These are phyloP conservation scores for Cladochytrium replicatum DNA, from an alignment of 192 early-diverging fungal genomes.

Conservation along the genomic window DNA sequence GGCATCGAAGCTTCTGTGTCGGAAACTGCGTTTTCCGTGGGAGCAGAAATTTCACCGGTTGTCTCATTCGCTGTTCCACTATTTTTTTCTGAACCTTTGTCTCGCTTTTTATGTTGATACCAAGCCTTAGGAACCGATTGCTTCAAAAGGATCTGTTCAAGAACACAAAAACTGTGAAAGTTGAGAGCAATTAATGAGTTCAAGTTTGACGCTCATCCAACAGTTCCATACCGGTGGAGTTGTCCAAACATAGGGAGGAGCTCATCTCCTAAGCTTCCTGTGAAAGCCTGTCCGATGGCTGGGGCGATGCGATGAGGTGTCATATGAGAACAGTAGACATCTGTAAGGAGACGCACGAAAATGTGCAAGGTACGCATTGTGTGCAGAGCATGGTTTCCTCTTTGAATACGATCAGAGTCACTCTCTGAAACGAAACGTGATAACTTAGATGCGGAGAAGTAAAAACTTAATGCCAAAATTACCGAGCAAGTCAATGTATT, in stretches of 20 bases:
- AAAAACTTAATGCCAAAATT: constrained; percentile 13
- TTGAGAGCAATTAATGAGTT: background rate
- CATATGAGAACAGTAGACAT: constrained; percentile 56
- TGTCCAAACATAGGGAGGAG: constrained; percentile 44
- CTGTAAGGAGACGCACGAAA: constrained; percentile 51
- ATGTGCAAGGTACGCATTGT: constrained; percentile 51
- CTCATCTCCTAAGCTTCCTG: constrained; percentile 33
- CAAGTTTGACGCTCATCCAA: background rate
- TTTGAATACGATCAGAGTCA: constrained; percentile 23
- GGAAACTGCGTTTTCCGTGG: constrained; percentile 30
- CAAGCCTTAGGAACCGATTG: constrained; percentile 53
- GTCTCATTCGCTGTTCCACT: background rate
- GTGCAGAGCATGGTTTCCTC: constrained; percentile 43
- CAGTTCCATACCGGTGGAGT: constrained; percentile 44
- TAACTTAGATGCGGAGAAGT: background rate
- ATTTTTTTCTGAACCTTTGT: background rate
- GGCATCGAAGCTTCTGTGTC: too few species aligned
- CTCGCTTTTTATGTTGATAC: constrained; percentile 36
- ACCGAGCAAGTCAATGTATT: constrained; percentile 58
- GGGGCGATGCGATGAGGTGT: constrained; percentile 56
- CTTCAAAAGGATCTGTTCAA: constrained; percentile 54
- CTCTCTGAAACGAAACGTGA: constrained; percentile 13
- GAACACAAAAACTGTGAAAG: constrained; percentile 38
- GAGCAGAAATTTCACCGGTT: constrained; percentile 4
- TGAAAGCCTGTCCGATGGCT: constrained; percentile 52